phyloP scores from a whole-genome alignment of 2,329 filamentous ascomycete species.

The Rutstroemia sp. region DNA sequence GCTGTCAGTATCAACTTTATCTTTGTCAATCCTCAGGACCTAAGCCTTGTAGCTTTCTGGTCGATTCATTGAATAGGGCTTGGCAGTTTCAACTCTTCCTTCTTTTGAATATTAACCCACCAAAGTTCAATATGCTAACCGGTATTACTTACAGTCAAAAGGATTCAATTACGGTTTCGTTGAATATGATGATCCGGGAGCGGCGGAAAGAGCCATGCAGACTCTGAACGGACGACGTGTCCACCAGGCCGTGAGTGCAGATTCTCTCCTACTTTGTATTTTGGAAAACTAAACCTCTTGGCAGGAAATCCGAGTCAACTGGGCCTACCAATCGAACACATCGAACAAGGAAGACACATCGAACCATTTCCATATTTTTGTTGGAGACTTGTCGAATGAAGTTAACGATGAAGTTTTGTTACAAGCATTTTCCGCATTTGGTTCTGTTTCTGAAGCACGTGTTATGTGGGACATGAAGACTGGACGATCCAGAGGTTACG shows the following conservation, averaged over 20 bases:
- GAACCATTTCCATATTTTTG: slow-evolving; percentile 98
- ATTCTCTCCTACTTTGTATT: not conserved
- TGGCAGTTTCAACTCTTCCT: slow-evolving; percentile 14
- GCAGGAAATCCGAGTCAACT: slow-evolving; percentile 97
- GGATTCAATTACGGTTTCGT: slow-evolving; percentile 99
- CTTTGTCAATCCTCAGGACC: slow-evolving; percentile 20
- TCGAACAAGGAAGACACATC: slow-evolving; percentile 95
- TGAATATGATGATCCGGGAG: slow-evolving; percentile 95
- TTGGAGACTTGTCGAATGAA: slow-evolving; percentile 95
- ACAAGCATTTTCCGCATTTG: slow-evolving; percentile 94
- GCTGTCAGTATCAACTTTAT: slow-evolving; percentile 32
- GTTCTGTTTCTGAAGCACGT: slow-evolving; percentile 90
- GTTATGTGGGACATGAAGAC: slow-evolving; percentile 99
- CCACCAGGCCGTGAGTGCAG: slow-evolving; percentile 74
- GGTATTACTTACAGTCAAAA: slow-evolving; percentile 60
- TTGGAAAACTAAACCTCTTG: not conserved
- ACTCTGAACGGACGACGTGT: slow-evolving; percentile 93
- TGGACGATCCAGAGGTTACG: slow-evolving; percentile 91
- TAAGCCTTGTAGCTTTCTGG: slow-evolving; percentile 9
- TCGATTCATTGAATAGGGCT: slow-evolving; percentile 21
- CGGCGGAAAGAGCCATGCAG: slow-evolving; percentile 94
- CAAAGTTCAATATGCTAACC: slow-evolving; percentile 25
- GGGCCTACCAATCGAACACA: slow-evolving; percentile 97
- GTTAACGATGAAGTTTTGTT: slow-evolving; percentile 94
- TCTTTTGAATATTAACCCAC: slow-evolving; percentile 1